These are phyloP conservation scores for Endoconidiophora polonica DNA, from an alignment of 2,329 filamentous ascomycete species.

Conservation along the genomic window DNA sequence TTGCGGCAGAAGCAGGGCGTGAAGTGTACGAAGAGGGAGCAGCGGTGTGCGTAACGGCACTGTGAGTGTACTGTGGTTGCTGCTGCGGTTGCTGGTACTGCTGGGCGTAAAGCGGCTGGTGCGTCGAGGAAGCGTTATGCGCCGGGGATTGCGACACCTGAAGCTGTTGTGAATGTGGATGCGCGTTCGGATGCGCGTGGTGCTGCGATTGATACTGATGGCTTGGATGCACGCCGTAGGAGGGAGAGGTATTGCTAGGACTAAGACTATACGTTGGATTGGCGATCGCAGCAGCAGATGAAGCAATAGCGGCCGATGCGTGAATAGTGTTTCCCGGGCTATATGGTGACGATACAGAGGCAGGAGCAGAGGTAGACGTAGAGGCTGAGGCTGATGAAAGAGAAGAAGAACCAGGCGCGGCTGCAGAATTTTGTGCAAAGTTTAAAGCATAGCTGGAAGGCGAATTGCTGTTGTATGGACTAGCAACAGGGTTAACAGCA, in stretches of 20 bases:
- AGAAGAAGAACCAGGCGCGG: constrained; percentile 5
- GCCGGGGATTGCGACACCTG: constrained; percentile 16
- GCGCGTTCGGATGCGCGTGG: constrained; percentile 6
- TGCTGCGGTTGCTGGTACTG: constrained; percentile 4
- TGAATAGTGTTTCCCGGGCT: background rate
- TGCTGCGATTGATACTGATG: constrained; percentile 3
- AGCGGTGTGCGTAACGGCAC: too few species aligned
- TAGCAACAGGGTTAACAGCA: background rate
- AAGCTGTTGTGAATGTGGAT: constrained; percentile 4
- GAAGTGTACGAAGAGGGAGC: too few species aligned
- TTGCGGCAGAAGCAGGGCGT: too few species aligned
- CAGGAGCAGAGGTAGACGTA: background rate
- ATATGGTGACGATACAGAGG: background rate
- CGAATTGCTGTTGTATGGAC: background rate
- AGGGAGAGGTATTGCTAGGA: background rate
- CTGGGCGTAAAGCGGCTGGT: constrained; percentile 14
- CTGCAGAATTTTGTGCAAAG: constrained; percentile 8
- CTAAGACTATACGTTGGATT: background rate
- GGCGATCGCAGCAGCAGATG: background rate
- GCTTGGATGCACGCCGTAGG: background rate
- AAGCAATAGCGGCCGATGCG: background rate
- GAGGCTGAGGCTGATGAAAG: constrained; percentile 9
- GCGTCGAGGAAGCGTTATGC: constrained; percentile 3
- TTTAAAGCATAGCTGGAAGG: constrained; percentile 5
- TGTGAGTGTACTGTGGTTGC: background rate